A percentile compares a stretch with the other conserved stretches of the same genome.
phyloP scores from a whole-genome alignment of 345 rosid genomes.

The Erysimum cheiranthoides region DNA sequence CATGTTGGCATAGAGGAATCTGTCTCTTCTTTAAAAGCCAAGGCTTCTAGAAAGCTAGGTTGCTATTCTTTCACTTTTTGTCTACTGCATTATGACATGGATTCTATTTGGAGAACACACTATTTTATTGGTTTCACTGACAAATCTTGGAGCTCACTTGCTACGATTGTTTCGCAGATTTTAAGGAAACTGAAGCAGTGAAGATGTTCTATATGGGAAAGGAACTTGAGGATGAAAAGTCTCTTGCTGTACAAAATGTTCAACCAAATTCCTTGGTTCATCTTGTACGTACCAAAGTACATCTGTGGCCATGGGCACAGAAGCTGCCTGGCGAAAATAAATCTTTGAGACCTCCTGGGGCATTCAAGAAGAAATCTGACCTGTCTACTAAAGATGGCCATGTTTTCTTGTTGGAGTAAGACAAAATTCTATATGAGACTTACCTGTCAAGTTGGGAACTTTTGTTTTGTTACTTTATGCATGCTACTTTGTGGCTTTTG shows the following conservation, averaged over 20 bases:
- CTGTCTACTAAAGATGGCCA: conserved; percentile 98
- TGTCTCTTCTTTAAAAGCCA: conserved; percentile 75
- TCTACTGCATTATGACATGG: conserved; percentile 21
- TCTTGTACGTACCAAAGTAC: conserved; percentile 86
- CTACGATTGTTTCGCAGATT: conserved; percentile 60
- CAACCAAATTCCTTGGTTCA: conserved; percentile 90
- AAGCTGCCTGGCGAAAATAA: conserved; percentile 91
- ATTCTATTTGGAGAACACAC: conserved; percentile 17
- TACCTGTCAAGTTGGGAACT: neutral
- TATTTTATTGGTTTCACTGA: conserved; percentile 21
- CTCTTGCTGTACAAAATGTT: conserved; percentile 85
- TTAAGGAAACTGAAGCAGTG: conserved; percentile 83
- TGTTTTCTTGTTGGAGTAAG: conserved; percentile 96
- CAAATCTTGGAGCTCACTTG: conserved; percentile 34
- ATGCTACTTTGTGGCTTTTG: conserved; percentile 23
- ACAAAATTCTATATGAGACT: conserved; percentile 24
- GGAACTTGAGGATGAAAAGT: conserved; percentile 84
- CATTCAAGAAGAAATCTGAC: conserved; percentile 99
- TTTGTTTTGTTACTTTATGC: conserved; percentile 8
- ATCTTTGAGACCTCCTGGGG: conserved; percentile 95
- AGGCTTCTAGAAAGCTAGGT: conserved; percentile 98
- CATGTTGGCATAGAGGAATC: conserved; percentile 89
- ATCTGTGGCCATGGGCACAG: conserved; percentile 85
- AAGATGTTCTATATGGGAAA: conserved; percentile 81
- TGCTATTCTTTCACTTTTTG: conserved; percentile 40